Conservation (phyloP, 768 basidiomycete genomes). For the Psilocybe cyanescens region DNA sequence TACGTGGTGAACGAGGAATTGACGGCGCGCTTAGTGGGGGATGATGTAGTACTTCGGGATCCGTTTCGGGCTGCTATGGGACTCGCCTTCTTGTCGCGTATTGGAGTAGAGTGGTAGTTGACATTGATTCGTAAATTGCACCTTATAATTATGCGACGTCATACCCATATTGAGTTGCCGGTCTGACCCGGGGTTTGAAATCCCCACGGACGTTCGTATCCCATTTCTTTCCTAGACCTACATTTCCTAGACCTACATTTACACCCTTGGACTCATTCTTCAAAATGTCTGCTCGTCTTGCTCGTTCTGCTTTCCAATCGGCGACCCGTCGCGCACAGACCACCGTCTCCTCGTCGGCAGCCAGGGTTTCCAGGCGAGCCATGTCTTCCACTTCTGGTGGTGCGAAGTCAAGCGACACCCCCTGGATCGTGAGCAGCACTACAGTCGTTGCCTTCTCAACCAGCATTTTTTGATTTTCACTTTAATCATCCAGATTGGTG, state of each 20-base stretch:
- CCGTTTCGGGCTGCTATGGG: slow-evolving; percentile 56
- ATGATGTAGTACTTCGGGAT: slow-evolving; percentile 34
- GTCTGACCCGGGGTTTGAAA: slow-evolving; percentile 39
- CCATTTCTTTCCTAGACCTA: slow-evolving; percentile 4
- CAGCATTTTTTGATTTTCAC: slow-evolving; percentile 6
- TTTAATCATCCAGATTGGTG: slow-evolving; percentile 36
- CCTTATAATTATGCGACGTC: slow-evolving; percentile 14
- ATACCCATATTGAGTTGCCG: slow-evolving; percentile 28
- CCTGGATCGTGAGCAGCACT: slow-evolving; percentile 44
- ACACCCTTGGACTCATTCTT: slow-evolving; percentile 8
- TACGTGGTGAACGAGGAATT: slow-evolving; percentile 27
- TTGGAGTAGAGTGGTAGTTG: slow-evolving; percentile 31
- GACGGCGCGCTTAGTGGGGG: slow-evolving; percentile 36
- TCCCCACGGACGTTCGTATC: slow-evolving; percentile 21
- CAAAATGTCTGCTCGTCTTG: slow-evolving; percentile 44
- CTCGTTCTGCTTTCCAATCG: slow-evolving; percentile 37
- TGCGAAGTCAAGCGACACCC: slow-evolving; percentile 40
- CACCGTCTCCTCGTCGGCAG: slow-evolving; percentile 23
- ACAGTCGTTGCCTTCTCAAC: slow-evolving; percentile 13
- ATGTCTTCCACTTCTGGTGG: slow-evolving; percentile 36
- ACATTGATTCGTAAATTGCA: not conserved
- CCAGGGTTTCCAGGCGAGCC: slow-evolving; percentile 34
- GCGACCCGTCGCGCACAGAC: slow-evolving; percentile 35
- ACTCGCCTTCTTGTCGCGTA: slow-evolving; percentile 41
- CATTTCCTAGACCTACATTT: slow-evolving; percentile 5